phyloP scores from a whole-genome alignment of 441 rosid species.

The Erysimum pusillum region DNA sequence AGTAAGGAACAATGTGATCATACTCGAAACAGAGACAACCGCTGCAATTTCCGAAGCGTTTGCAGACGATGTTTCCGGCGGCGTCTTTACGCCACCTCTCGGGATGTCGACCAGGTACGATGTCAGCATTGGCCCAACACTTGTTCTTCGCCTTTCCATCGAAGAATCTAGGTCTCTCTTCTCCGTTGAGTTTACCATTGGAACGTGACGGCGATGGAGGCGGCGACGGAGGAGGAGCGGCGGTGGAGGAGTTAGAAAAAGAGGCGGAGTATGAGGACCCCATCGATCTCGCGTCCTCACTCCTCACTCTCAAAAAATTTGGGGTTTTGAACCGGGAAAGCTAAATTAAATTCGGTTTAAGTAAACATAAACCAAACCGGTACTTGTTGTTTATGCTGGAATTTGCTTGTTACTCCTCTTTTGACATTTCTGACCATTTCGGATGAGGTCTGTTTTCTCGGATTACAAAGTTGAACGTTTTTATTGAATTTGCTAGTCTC shows the following conservation, averaged over 20 bases:
- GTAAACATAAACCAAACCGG: background rate
- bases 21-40: slow-evolving; percentile 95
- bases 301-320: slow-evolving; percentile 5
- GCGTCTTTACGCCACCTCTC: slow-evolving; percentile 96
- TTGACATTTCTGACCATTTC: too few species aligned
- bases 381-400: too few species aligned
- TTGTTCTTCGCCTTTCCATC: slow-evolving; percentile 65
- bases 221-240: slow-evolving; percentile 33
- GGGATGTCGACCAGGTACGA: slow-evolving; percentile 87
- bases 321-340: slow-evolving; percentile 30
- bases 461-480: too few species aligned
- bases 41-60: slow-evolving; percentile 80
- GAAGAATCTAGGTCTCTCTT: slow-evolving; percentile 80
- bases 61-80: slow-evolving; percentile 87
- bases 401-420: too few species aligned
- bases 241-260: slow-evolving; percentile 37
- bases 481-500: too few species aligned
- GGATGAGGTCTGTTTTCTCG: too few species aligned
- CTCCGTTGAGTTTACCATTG: slow-evolving; percentile 40
- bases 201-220: slow-evolving; percentile 49
- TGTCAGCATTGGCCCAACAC: slow-evolving; percentile 84
- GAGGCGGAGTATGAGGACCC: slow-evolving; percentile 31
- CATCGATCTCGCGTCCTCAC: slow-evolving; percentile 38
- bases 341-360: slow-evolving; percentile 29
- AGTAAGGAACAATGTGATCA: slow-evolving; percentile 87